Evolutionary conservation across 2,329 filamentous ascomycete genomes (phyloP).

Genomic region (Calonectria hawksworthii): DNA sequence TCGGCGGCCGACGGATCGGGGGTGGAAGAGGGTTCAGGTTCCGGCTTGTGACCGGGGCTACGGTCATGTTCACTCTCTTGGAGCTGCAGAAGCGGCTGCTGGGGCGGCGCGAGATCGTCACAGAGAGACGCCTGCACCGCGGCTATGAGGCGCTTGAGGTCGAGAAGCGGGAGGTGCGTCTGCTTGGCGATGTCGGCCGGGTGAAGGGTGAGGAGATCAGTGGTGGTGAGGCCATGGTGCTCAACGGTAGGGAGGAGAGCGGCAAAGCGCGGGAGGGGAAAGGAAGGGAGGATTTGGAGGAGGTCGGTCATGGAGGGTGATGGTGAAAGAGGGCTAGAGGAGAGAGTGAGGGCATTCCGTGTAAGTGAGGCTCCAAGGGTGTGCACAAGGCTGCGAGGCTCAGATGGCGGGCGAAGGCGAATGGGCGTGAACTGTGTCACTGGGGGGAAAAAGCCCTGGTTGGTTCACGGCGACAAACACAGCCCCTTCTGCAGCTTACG

Average conservation of each 20-base stretch:
- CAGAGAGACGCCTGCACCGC: constrained; percentile 78
- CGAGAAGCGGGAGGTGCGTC: constrained; percentile 83
- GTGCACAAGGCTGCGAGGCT: background rate
- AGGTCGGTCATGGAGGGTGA: constrained; percentile 83
- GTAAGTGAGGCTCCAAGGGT: constrained; percentile 7
- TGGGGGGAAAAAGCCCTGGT: background rate
- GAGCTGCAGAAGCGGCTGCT: constrained; percentile 42
- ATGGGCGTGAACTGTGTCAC: background rate
- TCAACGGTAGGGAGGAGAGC: constrained; percentile 86
- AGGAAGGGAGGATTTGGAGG: constrained; percentile 83
- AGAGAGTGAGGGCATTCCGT: constrained; percentile 29
- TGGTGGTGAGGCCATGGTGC: constrained; percentile 80
- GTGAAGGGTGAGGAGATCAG: constrained; percentile 89
- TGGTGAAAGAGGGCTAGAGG: constrained; percentile 9
- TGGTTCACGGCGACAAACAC: background rate
- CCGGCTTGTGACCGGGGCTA: background rate
- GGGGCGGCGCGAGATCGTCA: constrained; percentile 63
- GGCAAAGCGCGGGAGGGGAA: constrained; percentile 78
- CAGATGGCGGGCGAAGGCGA: background rate
- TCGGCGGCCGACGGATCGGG: background rate
- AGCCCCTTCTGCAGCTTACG: background rate
- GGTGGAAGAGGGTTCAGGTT: constrained; percentile 9
- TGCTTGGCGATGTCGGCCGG: constrained; percentile 86
- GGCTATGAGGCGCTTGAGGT: constrained; percentile 80
- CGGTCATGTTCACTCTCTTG: background rate